Evolutionary conservation across 31 red algal species (phyloP).

Genomic region (Odonthalia washingtoniensis): DNA sequence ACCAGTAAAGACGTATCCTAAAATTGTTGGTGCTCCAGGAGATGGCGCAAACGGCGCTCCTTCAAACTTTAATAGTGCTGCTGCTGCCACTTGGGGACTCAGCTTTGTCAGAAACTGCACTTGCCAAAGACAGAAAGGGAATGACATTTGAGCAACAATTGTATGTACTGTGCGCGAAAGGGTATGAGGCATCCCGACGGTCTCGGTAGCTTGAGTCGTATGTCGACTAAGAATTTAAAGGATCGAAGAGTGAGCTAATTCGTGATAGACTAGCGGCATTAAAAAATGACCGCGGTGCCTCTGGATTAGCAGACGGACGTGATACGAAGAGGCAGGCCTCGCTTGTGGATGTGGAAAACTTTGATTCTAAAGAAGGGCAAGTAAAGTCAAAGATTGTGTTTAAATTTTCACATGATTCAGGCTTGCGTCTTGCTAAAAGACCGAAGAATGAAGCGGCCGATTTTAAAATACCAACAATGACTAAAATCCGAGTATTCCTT

Average conservation of each 20-base stretch:
- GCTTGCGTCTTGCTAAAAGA: constrained; percentile 72
- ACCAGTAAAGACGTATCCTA: too few relatives aligned
- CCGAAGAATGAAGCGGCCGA: constrained; percentile 65
- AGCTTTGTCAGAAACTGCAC: constrained; percentile 1
- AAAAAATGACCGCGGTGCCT: constrained; percentile 52
- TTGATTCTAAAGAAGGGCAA: constrained; percentile 31
- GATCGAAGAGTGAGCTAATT: constrained; percentile 69
- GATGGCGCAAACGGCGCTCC: neutral
- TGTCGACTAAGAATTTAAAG: constrained; percentile 33
- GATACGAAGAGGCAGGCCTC: constrained; percentile 47
- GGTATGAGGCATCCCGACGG: constrained; percentile 35
- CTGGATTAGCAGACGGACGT: constrained; percentile 27
- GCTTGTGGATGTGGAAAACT: constrained; percentile 69
- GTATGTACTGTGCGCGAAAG: constrained; percentile 5
- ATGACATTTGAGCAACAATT: constrained; percentile 20
- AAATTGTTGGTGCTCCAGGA: neutral
- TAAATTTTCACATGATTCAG: constrained; percentile 59
- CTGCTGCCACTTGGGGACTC: neutral
- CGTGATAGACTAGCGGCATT: constrained; percentile 73
- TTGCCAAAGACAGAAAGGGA: neutral
- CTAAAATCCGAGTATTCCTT: too few relatives aligned
- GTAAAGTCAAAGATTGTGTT: constrained; percentile 78
- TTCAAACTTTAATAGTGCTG: neutral
- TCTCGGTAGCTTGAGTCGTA: constrained; percentile 2
- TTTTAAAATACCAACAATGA: too few relatives aligned